These are phyloP conservation scores for Nemania bipapillata DNA, from an alignment of 2,329 filamentous ascomycete species.

Conservation along the genomic window DNA sequence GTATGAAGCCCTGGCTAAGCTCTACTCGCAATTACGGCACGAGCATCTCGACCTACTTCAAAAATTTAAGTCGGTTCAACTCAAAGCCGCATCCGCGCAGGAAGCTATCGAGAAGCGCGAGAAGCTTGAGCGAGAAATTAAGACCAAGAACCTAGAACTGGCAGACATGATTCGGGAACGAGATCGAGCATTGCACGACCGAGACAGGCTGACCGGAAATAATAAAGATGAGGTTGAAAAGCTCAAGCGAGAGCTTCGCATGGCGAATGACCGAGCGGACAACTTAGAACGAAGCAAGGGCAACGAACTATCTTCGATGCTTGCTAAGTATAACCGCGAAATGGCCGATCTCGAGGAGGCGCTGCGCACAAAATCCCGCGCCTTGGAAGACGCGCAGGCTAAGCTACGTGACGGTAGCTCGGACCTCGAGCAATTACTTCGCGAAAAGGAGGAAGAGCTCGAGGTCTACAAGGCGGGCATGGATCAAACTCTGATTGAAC, in stretches of 20 bases:
- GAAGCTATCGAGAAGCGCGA: conserved; percentile 95
- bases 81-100: conserved; percentile 96
- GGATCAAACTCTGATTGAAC: conserved; percentile 92
- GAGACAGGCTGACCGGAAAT: conserved; percentile 84
- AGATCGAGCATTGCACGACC: conserved; percentile 91
- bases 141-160: conserved; percentile 98
- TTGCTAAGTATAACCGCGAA: conserved; percentile 95
- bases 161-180: conserved; percentile 98
- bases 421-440: conserved; percentile 84
- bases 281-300: conserved; percentile 93
- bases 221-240: conserved; percentile 96
- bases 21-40: conserved; percentile 94
- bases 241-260: conserved; percentile 88
- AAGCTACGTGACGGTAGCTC: conserved; percentile 82
- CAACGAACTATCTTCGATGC: conserved; percentile 91
- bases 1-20: conserved; percentile 94
- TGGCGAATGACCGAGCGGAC: conserved; percentile 90
- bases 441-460: conserved; percentile 96
- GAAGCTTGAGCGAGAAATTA: conserved; percentile 95
- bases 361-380: conserved; percentile 84
- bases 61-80: conserved; percentile 94
- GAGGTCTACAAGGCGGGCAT: conserved; percentile 98
- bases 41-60: conserved; percentile 95
- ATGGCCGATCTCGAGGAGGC: conserved; percentile 97
- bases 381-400: conserved; percentile 83